Conservation (phyloP, 2,329 filamentous ascomycete genomes). For the Biscogniauxia mediterranea region DNA sequence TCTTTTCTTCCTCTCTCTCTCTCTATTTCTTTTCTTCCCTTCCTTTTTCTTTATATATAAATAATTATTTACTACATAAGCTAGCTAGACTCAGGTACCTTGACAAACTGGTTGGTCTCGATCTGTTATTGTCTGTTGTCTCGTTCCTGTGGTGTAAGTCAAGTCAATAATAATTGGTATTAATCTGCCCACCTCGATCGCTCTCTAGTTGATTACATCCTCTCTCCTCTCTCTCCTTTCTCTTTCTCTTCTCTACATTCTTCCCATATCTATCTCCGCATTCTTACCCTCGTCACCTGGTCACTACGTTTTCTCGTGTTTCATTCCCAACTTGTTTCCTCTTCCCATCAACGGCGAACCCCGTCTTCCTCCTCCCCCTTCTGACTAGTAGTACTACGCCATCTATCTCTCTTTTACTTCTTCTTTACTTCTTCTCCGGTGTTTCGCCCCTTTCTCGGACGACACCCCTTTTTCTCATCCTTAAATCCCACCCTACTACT, state of each 20-base stretch:
- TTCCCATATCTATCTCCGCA: background rate
- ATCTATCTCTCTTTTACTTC: slow-evolving; percentile 8
- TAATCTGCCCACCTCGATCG: background rate
- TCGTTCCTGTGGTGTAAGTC: background rate
- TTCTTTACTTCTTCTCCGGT: slow-evolving; percentile 1
- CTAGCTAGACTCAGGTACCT: too few species aligned
- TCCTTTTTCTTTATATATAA: too few species aligned
- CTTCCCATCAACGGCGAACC: slow-evolving; percentile 7
- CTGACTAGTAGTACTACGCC: background rate
- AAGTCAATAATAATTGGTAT: background rate
- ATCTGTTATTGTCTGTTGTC: background rate
- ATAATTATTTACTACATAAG: too few species aligned
- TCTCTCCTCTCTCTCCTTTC: background rate
- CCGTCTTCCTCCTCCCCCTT: slow-evolving; percentile 2
- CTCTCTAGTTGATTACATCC: background rate
- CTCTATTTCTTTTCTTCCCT: too few species aligned
- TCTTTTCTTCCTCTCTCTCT: too few species aligned
- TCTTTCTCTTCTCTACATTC: background rate
- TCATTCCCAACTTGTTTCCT: slow-evolving; percentile 3
- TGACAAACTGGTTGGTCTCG: slow-evolving; percentile 2
- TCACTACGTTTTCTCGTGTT: slow-evolving; percentile 7
- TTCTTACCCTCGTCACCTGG: background rate
- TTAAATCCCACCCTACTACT: background rate
- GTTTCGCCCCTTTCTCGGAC: background rate
- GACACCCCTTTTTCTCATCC: too few species aligned